Conservation (phyloP, 805 yeast genomes). For the Hanseniaspora pseudoguilliermondii region DNA sequence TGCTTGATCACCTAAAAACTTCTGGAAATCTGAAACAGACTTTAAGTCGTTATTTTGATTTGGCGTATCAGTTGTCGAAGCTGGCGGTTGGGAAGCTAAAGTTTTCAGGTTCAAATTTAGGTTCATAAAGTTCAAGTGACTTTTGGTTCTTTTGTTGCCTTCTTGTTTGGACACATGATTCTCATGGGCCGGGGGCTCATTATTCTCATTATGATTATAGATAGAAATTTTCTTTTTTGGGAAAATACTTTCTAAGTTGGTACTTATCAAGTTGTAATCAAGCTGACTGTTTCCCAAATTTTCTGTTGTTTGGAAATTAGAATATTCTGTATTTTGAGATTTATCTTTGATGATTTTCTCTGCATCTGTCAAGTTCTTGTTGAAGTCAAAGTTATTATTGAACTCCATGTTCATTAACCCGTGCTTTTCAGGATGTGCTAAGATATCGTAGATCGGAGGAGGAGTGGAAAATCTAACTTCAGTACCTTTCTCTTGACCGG, state of each 20-base stretch:
- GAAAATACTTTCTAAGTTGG: conserved; percentile 11
- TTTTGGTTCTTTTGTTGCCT: conserved; percentile 2
- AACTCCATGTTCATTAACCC: background rate
- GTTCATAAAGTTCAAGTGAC: conserved; percentile 7
- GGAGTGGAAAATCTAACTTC: conserved; percentile 13
- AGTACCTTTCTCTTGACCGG: background rate
- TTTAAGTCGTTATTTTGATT: background rate
- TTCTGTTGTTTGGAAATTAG: background rate
- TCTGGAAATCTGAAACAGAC: conserved; percentile 10
- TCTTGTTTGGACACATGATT: background rate
- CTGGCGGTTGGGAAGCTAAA: background rate
- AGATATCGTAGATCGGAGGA: conserved; percentile 9
- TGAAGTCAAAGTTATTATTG: background rate
- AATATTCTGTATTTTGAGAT: background rate
- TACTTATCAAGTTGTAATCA: conserved; percentile 4
- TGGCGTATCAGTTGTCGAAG: background rate
- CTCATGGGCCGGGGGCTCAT: background rate
- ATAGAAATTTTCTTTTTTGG: conserved; percentile 5
- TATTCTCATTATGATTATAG: background rate
- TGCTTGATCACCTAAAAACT: conserved; percentile 9
- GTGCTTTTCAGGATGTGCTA: conserved; percentile 11
- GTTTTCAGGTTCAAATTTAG: conserved; percentile 2
- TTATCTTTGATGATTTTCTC: conserved; percentile 11
- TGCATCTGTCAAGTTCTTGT: background rate
- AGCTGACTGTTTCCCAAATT: conserved; percentile 5